Percentiles rank a stretch among this genome's conserved stretches.
Conservation (phyloP, 2,329 filamentous ascomycete species). For the Onygena corvina region DNA sequence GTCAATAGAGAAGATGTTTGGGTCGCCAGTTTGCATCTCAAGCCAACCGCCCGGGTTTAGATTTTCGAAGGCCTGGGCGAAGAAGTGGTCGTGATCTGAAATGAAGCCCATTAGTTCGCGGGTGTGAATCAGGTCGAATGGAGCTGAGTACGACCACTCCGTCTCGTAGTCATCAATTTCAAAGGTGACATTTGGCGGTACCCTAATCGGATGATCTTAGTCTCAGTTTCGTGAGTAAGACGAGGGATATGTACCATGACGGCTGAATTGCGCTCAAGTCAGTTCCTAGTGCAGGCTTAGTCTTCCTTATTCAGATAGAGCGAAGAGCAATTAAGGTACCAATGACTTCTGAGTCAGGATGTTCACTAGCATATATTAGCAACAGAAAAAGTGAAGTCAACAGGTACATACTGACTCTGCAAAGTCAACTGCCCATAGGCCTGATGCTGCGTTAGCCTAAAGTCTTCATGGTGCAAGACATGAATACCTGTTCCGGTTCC, state of each 20-base stretch:
- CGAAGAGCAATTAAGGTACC: background rate
- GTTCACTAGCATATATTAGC: conserved; percentile 3
- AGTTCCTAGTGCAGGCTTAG: conserved; percentile 6
- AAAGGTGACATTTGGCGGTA: conserved; percentile 42
- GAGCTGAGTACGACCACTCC: conserved; percentile 29
- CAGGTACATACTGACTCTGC: conserved; percentile 9
- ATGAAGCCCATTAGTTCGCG: conserved; percentile 19
- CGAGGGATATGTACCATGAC: conserved; percentile 14
- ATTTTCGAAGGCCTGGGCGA: conserved; percentile 22
- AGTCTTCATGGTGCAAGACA: background rate
- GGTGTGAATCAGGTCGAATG: conserved; percentile 32
- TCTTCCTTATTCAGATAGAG: background rate
- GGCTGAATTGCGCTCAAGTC: conserved; percentile 14
- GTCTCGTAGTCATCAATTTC: conserved; percentile 36
- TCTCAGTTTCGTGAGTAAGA: background rate
- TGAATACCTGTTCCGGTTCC: conserved; percentile 44
- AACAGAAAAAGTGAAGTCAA: background rate
- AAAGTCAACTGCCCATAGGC: conserved; percentile 13
- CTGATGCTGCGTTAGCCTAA: background rate
- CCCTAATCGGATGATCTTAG: conserved; percentile 15
- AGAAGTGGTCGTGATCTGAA: conserved; percentile 17
- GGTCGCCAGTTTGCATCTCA: conserved; percentile 34
- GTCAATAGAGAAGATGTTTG: conserved; percentile 22
- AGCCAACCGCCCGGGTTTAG: conserved; percentile 42
- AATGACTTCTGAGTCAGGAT: conserved; percentile 8